Evolutionary conservation across 176 grass and related monocot genomes (phyloP).

Genomic region (Oryza nivara): DNA sequence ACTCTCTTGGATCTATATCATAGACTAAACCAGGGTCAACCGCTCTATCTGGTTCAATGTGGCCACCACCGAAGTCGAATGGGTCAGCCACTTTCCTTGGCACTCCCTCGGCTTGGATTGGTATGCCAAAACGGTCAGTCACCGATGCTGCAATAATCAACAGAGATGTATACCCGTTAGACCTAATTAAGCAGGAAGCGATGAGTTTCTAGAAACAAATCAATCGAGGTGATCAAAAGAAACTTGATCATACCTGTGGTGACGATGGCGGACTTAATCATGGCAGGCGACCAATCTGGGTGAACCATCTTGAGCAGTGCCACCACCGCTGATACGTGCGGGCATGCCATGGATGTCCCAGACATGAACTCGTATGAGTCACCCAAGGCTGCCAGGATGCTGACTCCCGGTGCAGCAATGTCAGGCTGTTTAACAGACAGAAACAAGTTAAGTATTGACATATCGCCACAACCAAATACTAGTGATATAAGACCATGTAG

Average conservation of each 20-base stretch:
- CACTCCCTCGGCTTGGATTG: slow-evolving; percentile 19
- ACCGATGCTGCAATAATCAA: slow-evolving; percentile 7
- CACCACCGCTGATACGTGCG: slow-evolving; percentile 46
- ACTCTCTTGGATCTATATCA: not conserved
- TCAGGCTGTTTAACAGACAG: slow-evolving; percentile 39
- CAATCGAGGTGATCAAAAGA: not conserved
- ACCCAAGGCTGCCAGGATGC: slow-evolving; percentile 27
- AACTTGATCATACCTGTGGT: slow-evolving; percentile 30
- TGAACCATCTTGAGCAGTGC: slow-evolving; percentile 42
- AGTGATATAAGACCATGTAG: no score
- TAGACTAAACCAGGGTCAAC: not conserved
- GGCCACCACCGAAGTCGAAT: slow-evolving; percentile 36
- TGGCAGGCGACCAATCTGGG: slow-evolving; percentile 50
- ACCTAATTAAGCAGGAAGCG: not conserved
- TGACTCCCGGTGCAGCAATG: slow-evolving; percentile 30
- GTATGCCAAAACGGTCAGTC: slow-evolving; percentile 9
- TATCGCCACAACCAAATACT: no score
- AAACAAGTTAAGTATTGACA: not conserved
- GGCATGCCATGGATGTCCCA: slow-evolving; percentile 54
- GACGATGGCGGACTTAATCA: slow-evolving; percentile 49
- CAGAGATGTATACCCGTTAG: not conserved
- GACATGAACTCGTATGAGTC: slow-evolving; percentile 3
- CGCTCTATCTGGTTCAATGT: slow-evolving; percentile 7
- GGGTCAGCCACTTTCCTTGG: slow-evolving; percentile 36
- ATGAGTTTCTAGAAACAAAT: not conserved